phyloP scores from a whole-genome alignment of 495 filamentous ascomycete species.

The Neurospora sp. region DNA sequence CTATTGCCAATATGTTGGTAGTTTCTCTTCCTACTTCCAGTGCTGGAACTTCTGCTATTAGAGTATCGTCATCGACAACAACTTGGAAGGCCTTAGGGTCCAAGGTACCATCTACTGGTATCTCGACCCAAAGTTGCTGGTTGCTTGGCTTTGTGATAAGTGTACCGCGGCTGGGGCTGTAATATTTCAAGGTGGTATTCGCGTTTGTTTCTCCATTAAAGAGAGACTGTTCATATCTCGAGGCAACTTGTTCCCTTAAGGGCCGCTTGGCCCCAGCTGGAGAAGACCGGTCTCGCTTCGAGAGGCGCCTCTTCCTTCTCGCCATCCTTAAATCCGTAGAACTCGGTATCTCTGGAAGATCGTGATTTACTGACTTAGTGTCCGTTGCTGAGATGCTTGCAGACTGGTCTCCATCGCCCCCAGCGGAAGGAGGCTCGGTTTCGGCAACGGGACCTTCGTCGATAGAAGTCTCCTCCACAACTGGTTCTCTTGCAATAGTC shows the following conservation, averaged over 20 bases:
- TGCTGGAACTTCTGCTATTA: not conserved
- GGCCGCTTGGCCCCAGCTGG: not conserved
- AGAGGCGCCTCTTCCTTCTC: not conserved
- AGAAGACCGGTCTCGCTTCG: not conserved
- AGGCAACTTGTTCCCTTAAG: not conserved
- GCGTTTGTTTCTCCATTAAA: not conserved
- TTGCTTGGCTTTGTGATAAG: conserved; percentile 13
- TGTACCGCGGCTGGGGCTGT: not conserved
- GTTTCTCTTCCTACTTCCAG: not conserved
- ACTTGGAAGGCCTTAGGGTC: not conserved
- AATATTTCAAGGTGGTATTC: not conserved
- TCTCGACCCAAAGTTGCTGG: conserved; percentile 18
- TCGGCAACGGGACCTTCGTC: not conserved
- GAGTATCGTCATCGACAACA: not conserved
- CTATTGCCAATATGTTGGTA: not conserved
- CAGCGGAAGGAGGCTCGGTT: not conserved
- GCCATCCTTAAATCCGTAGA: not conserved
- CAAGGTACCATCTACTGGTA: not conserved
- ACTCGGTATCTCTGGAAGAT: not conserved
- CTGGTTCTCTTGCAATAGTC: not conserved
- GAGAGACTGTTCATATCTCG: not conserved
- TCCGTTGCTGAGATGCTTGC: not conserved
- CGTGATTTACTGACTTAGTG: not conserved
- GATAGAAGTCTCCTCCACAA: not conserved
- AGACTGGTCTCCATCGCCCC: not conserved